These are phyloP conservation scores for Lecanosticta acicola DNA, from an alignment of 2,329 filamentous ascomycete species.

Conservation along the genomic window DNA sequence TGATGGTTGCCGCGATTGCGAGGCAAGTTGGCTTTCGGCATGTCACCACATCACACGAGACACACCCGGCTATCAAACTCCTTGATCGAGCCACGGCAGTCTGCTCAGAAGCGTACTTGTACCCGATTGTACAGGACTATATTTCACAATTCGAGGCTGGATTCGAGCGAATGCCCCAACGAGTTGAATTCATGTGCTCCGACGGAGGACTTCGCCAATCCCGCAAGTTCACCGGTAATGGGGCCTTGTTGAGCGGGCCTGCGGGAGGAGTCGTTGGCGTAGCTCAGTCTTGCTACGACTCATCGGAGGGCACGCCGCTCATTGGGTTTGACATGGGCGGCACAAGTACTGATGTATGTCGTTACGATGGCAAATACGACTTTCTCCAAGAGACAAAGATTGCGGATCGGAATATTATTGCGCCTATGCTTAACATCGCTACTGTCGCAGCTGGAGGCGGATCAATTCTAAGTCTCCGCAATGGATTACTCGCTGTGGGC, in stretches of 20 bases:
- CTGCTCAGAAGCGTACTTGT: slow-evolving; percentile 62
- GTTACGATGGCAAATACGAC: slow-evolving; percentile 32
- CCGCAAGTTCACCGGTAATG: slow-evolving; percentile 28
- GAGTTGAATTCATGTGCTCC: slow-evolving; percentile 34
- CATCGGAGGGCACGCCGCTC: slow-evolving; percentile 21
- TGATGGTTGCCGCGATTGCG: slow-evolving; percentile 65
- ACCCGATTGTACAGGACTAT: slow-evolving; percentile 68
- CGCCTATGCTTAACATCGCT: slow-evolving; percentile 31
- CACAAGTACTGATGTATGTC: slow-evolving; percentile 31
- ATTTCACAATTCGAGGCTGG: slow-evolving; percentile 37
- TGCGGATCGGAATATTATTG: slow-evolving; percentile 29
- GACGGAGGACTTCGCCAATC: slow-evolving; percentile 30
- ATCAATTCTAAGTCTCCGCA: slow-evolving; percentile 34
- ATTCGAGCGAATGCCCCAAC: slow-evolving; percentile 27
- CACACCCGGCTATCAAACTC: slow-evolving; percentile 78
- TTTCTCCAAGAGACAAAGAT: slow-evolving; percentile 32
- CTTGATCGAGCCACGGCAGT: slow-evolving; percentile 62
- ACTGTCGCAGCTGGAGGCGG: slow-evolving; percentile 45
- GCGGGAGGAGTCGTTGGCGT: slow-evolving; percentile 35
- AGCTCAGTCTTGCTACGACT: slow-evolving; percentile 30
- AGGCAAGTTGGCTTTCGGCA: slow-evolving; percentile 72
- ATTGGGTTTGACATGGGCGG: slow-evolving; percentile 29
- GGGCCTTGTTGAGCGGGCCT: slow-evolving; percentile 32
- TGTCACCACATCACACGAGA: slow-evolving; percentile 68
- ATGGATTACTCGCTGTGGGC: slow-evolving; percentile 16